phyloP scores from a whole-genome alignment of 495 filamentous ascomycete species.

The Polyplosphaeria fusca region DNA sequence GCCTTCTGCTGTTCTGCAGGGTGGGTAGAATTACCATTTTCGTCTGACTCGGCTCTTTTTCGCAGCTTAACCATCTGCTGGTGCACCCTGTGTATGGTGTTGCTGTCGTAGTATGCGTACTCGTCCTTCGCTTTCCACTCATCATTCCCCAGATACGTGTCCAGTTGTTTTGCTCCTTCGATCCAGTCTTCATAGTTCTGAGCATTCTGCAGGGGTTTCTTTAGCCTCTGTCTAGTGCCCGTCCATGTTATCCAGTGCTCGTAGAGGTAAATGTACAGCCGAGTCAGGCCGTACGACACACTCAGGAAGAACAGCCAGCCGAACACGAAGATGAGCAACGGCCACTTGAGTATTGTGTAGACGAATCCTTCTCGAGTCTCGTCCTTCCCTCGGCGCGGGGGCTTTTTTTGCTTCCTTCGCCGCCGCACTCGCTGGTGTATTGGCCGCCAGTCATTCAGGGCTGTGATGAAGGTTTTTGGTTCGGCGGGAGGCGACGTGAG shows the following conservation, averaged over 20 bases:
- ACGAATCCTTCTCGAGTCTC: conserved; percentile 92
- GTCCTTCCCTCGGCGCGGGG: conserved; percentile 57
- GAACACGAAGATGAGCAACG: conserved; percentile 72
- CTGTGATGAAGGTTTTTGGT: conserved; percentile 42
- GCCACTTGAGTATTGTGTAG: conserved; percentile 87
- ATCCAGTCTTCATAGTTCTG: conserved; percentile 81
- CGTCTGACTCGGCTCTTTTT: conserved; percentile 55
- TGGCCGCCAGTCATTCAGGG: conserved; percentile 49
- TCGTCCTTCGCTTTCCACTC: conserved; percentile 83
- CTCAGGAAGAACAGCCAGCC: conserved; percentile 72
- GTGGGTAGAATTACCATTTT: conserved; percentile 26
- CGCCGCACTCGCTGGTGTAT: conserved; percentile 44
- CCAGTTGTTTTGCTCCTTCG: conserved; percentile 69
- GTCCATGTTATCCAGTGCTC: conserved; percentile 76
- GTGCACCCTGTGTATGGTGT: conserved; percentile 71
- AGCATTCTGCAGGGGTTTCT: conserved; percentile 65
- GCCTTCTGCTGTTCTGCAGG: conserved; percentile 46
- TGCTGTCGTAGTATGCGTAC: conserved; percentile 91
- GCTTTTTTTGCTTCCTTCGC: conserved; percentile 37
- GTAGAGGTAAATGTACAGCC: conserved; percentile 84
- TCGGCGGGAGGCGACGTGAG: conserved; percentile 29
- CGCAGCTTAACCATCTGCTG: conserved; percentile 66
- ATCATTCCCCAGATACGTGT: conserved; percentile 76
- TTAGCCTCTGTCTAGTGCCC: conserved; percentile 65
- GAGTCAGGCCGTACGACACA: conserved; percentile 72